Evolutionary conservation across 768 basidiomycete genomes (phyloP), one percentile per base, ranked within the genome.

Genomic region (Mrakia frigida): DNA sequence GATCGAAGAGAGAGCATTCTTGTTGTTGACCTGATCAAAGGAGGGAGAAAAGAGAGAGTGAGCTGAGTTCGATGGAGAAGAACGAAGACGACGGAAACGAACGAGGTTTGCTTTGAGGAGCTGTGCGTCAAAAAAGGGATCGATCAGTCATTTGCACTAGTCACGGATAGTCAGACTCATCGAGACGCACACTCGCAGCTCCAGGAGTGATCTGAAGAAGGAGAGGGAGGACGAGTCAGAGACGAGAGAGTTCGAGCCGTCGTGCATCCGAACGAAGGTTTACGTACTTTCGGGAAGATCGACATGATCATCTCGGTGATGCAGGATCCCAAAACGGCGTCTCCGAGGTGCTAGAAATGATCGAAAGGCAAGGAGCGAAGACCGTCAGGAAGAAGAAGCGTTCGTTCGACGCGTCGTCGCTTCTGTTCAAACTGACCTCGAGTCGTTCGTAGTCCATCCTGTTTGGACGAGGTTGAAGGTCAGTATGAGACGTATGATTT

Each of bases 91-190:
- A 60, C 5, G n/a, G 10, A 13, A 33, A 60, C 59, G n/a, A n/a
- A 60, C 59, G 59, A 60, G 59, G 33, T 60, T 60, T 25, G 59
- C 59, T 60, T 60, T 60, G 59, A 60, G 59, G n/a, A 60, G n/a
- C 59, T 60, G 59, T n/a, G 46, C 2, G 10, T 43, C 3, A 31
- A 11, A 31, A 3, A 3, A 28, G 59, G 4, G 9, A 60, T 41
- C 5, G 39, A 6, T 11, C 39, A 14, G 6, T 50, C 18, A 50
- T 14, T 6, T 4, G 18, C 13, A 50, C 2, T 18, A 21, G 9
- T 46, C 6, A 6, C 2, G 25, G 10, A 28, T 25, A 6, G n/a
- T 1, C 1, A 60, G 9, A 31, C 59, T 16, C 23, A 14, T 33
- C n/a, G n/a, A 21, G 1, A 25, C 59, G 11, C 16, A 31, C 59